Conservation (phyloP, 1,284 basidiomycete species). For the Rhodotorula sp. region DNA sequence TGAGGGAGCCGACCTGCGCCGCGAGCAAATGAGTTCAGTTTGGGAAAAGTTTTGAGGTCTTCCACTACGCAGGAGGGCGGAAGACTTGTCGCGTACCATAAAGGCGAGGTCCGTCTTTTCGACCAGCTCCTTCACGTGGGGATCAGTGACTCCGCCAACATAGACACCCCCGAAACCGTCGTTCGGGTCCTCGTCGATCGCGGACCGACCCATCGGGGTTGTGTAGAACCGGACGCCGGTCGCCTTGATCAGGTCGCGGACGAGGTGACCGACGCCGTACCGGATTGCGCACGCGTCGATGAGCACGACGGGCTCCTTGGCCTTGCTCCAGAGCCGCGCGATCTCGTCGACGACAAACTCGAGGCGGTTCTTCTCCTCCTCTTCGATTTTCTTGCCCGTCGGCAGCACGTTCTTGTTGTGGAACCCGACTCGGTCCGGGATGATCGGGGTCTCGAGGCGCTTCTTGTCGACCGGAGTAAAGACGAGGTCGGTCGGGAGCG, state of each 20-base stretch:
- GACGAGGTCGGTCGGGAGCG: slow-evolving; percentile 81
- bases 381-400: slow-evolving; percentile 28
- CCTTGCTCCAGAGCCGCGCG: slow-evolving; percentile 61
- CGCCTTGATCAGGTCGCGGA: slow-evolving; percentile 65
- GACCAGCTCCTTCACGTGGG: slow-evolving; percentile 68
- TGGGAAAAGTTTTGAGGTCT: not conserved
- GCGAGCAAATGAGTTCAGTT: not conserved
- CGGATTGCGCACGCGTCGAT: slow-evolving; percentile 82
- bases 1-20: slow-evolving; percentile 63
- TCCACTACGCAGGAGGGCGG: not conserved
- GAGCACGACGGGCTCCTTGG: slow-evolving; percentile 71
- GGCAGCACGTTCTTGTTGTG: slow-evolving; percentile 27
- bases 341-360: slow-evolving; percentile 73
- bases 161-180: slow-evolving; percentile 80
- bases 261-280: slow-evolving; percentile 68
- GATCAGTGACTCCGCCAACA: slow-evolving; percentile 72
- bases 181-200: slow-evolving; percentile 71
- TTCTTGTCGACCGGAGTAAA: slow-evolving; percentile 49
- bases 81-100: slow-evolving; percentile 50
- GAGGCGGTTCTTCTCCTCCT: slow-evolving; percentile 18
- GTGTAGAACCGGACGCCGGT: slow-evolving; percentile 70
- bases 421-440: slow-evolving; percentile 14
- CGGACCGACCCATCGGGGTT: slow-evolving; percentile 85
- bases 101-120: slow-evolving; percentile 80
- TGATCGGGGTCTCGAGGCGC: slow-evolving; percentile 64